Base-by-base conservation (phyloP, 345 rosid species). In the Eucalyptus melliodora region DNA sequence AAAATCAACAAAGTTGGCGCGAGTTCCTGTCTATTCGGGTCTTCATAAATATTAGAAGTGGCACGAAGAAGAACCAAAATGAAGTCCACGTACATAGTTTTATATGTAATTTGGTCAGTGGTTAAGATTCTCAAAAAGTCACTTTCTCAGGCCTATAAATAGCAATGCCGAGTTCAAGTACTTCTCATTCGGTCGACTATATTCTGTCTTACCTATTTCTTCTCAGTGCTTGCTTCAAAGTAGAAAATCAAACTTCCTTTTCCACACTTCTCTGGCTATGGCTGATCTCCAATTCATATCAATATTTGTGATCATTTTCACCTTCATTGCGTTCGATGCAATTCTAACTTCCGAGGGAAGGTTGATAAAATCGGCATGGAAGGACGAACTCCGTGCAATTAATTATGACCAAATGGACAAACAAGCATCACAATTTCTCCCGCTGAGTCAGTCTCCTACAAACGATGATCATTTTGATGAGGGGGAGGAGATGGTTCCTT, bases 241-340 rank as follows among this genome's bases (percentile, higher is more conserved):
- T 60, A 60, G 27, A 24, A 4, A 4, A 56, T 56, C 30, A 56
- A 24, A 56, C 62, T 56, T 56, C 62, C 62, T 56, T 27, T 60
- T 26, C 69, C 8, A 60, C 31, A 3, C 88, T 37, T 60, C 34
- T 51, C 26, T 31, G 23, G 50, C 62, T 30, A 93, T 91, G 94
- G 93, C 93, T 37, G 86, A 87, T 67, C 40, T 65, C 31, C 89
- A 15, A 14, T 7, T 86, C 82, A 86, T 89, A 17, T 45, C 26
- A 13, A 86, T 67, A 83, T 88, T 13, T 69, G 89, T 59, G 83
- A 67, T 90, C 51, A 65, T 92, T 88, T 80, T 92, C 87, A 89
- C 90, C 24, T 47, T 94, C n/a, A 23, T 91, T 45, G 59, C 82
- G 82, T 88, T 51, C 91, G 86, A 72, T 72, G 91, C 88, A 87